phyloP scores from a whole-genome alignment of 2,329 filamentous ascomycete species.

The Grosmannia serpens region DNA sequence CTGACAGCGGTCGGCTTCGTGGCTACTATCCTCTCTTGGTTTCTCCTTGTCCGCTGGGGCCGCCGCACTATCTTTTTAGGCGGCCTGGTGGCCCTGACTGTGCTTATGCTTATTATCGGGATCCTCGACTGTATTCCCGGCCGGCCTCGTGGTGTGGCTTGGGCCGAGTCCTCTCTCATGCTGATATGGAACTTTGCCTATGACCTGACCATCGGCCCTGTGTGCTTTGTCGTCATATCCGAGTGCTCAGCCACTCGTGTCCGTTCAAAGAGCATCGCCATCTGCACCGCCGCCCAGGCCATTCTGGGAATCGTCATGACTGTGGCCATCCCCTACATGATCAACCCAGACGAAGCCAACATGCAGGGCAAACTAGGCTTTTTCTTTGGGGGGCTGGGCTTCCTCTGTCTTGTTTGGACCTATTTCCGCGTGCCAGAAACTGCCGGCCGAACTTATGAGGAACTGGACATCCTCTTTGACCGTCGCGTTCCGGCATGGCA shows the following conservation, averaged over 20 bases:
- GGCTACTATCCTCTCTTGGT: slow-evolving; percentile 13
- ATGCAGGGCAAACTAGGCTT: slow-evolving; percentile 33
- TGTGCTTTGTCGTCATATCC: slow-evolving; percentile 43
- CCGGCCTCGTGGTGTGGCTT: slow-evolving; percentile 26
- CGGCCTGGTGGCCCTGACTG: slow-evolving; percentile 31
- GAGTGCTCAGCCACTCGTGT: slow-evolving; percentile 34
- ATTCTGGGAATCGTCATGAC: slow-evolving; percentile 30
- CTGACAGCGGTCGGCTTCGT: slow-evolving; percentile 10
- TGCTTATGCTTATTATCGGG: slow-evolving; percentile 35
- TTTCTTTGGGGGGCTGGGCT: slow-evolving; percentile 34
- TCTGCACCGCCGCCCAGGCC: slow-evolving; percentile 30
- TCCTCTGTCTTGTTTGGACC: slow-evolving; percentile 36
- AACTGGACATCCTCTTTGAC: slow-evolving; percentile 45
- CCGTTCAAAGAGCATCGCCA: slow-evolving; percentile 31
- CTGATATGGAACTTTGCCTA: slow-evolving; percentile 40
- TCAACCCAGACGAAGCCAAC: slow-evolving; percentile 30
- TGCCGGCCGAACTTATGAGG: slow-evolving; percentile 39
- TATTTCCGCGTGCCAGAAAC: slow-evolving; percentile 44
- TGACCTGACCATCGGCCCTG: slow-evolving; percentile 37
- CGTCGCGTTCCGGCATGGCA: slow-evolving; percentile 26
- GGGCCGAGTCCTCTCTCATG: slow-evolving; percentile 38
- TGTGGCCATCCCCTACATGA: slow-evolving; percentile 31
- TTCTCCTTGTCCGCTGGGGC: slow-evolving; percentile 14
- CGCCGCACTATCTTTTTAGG: slow-evolving; percentile 37
- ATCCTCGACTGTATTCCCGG: slow-evolving; percentile 34